These are phyloP conservation scores for Russula emetica DNA, from an alignment of 768 basidiomycete species.

Conservation along the genomic window DNA sequence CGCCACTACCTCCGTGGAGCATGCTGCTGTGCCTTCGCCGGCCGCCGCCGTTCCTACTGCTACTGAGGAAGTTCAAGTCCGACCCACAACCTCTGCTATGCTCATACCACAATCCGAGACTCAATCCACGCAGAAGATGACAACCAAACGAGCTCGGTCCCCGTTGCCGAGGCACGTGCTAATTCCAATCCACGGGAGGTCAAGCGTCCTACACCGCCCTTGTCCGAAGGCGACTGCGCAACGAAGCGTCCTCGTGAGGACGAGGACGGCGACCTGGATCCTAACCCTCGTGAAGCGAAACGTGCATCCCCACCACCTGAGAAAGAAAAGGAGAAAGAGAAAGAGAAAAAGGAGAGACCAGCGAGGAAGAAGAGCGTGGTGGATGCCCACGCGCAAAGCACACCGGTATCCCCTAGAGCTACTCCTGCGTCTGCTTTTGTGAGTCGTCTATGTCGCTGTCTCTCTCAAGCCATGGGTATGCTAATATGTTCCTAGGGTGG, in stretches of 20 bases:
- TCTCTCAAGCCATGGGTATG: not conserved
- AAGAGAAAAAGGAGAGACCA: slow-evolving; percentile 16
- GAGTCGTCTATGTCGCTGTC: not conserved
- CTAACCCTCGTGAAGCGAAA: slow-evolving; percentile 43
- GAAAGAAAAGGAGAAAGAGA: slow-evolving; percentile 23
- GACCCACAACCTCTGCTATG: not conserved
- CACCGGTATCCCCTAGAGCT: slow-evolving; percentile 17
- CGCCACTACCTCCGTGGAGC: not conserved
- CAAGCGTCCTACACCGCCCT: slow-evolving; percentile 61
- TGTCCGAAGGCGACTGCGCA: slow-evolving; percentile 41
- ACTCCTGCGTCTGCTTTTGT: slow-evolving; percentile 25
- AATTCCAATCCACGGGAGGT: slow-evolving; percentile 53
- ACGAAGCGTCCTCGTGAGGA: slow-evolving; percentile 24
- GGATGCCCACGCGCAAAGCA: slow-evolving; percentile 7
- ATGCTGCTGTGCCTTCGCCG: slow-evolving; percentile 1
- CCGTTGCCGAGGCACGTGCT: slow-evolving; percentile 56
- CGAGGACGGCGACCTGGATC: slow-evolving; percentile 18
- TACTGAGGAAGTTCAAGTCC: not conserved
- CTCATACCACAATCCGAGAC: not conserved
- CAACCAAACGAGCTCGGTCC: slow-evolving; percentile 38
- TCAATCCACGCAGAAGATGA: not conserved
- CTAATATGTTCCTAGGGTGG: slow-evolving; percentile 24
- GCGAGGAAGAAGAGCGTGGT: slow-evolving; percentile 23
- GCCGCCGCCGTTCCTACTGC: not conserved
- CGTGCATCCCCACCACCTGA: slow-evolving; percentile 58